Conservation (phyloP, 2,329 filamentous ascomycete species). For the Diaporthe batatas region DNA sequence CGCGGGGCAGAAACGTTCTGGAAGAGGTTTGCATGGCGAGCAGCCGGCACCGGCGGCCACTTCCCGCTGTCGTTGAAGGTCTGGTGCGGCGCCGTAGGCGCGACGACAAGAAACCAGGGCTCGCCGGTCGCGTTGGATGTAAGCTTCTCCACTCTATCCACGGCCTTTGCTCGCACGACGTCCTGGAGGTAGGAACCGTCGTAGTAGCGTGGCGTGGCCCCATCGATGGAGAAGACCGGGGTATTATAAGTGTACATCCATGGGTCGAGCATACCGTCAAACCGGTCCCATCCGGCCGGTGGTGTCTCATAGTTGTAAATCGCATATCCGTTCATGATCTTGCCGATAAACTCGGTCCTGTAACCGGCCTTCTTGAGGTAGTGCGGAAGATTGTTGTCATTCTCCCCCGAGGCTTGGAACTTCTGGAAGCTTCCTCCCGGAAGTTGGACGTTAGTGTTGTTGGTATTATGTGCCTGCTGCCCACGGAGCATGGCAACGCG, state of each 20-base stretch:
- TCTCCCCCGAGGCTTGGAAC: slow-evolving; percentile 74
- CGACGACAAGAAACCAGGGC: slow-evolving; percentile 77
- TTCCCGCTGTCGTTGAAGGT: slow-evolving; percentile 56
- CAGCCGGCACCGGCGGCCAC: slow-evolving; percentile 66
- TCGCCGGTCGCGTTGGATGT: slow-evolving; percentile 36
- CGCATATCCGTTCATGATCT: slow-evolving; percentile 76
- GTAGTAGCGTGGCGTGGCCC: slow-evolving; percentile 41
- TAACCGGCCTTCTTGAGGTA: slow-evolving; percentile 80
- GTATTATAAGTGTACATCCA: slow-evolving; percentile 75
- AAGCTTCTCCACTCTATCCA: slow-evolving; percentile 39
- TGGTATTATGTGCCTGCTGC: slow-evolving; percentile 74
- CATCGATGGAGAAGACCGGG: slow-evolving; percentile 48
- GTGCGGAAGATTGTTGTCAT: slow-evolving; percentile 76
- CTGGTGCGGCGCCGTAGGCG: slow-evolving; percentile 76
- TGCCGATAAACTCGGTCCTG: slow-evolving; percentile 80
- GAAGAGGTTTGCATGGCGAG: slow-evolving; percentile 74
- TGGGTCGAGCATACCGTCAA: slow-evolving; percentile 64
- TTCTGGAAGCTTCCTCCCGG: slow-evolving; percentile 76
- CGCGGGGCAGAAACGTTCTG: slow-evolving; percentile 70
- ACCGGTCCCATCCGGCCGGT: slow-evolving; percentile 40
- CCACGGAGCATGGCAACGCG: slow-evolving; percentile 73
- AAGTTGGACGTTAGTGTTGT: slow-evolving; percentile 70
- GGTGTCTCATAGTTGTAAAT: slow-evolving; percentile 69
- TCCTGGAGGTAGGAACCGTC: slow-evolving; percentile 57
- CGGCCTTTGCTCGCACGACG: slow-evolving; percentile 55